These are phyloP conservation scores for Calonectria hongkongensis DNA, from an alignment of 2,329 filamentous ascomycete species.

Conservation along the genomic window DNA sequence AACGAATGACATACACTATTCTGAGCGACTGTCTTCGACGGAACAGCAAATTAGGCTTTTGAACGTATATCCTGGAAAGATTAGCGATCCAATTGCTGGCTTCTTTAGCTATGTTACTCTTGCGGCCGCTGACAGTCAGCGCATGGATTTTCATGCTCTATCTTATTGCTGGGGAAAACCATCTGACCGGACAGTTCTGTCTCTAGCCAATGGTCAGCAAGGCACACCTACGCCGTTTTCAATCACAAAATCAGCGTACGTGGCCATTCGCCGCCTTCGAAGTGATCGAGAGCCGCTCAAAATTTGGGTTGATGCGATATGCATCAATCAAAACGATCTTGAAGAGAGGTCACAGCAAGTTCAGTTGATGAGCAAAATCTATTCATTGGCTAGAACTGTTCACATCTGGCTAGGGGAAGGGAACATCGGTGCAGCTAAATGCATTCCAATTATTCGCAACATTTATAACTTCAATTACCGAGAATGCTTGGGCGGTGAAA, in stretches of 20 bases:
- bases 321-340: not conserved
- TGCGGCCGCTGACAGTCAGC: not conserved
- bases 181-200: not conserved
- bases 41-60: not conserved
- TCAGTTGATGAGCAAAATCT: not conserved
- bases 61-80: not conserved
- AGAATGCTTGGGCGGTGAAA: too few species aligned
- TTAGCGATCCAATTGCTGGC: not conserved
- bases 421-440: not conserved
- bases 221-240: not conserved
- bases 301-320: not conserved
- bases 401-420: not conserved
- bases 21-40: not conserved
- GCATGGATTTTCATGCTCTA: not conserved
- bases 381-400: not conserved
- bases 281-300: not conserved
- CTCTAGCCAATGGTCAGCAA: not conserved
- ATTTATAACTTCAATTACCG: not conserved
- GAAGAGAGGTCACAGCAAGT: not conserved
- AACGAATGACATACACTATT: not conserved
- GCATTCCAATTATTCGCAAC: not conserved
- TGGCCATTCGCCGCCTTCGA: not conserved
- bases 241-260: not conserved
- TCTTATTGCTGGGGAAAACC: constrained; percentile 5
- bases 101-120: not conserved